phyloP scores from a whole-genome alignment of 805 yeast genomes.

The Kurtzmaniella cleridarum region DNA sequence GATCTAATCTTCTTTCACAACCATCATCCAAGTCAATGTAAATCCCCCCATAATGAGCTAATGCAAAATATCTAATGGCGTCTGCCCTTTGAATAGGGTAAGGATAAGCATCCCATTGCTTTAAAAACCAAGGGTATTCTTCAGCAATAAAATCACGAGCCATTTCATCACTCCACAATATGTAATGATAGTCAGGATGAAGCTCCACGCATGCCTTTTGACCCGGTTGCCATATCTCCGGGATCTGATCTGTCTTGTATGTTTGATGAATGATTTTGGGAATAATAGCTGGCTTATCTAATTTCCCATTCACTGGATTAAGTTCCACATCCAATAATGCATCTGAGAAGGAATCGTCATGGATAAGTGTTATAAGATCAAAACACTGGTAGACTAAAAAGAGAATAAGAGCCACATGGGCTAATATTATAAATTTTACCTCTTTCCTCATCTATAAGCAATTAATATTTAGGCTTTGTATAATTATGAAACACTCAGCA shows the following conservation, averaged over 20 bases:
- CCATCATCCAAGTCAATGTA: conserved; percentile 91
- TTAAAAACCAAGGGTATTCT: conserved; percentile 81
- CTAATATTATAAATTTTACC: conserved; percentile 52
- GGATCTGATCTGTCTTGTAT: conserved; percentile 72
- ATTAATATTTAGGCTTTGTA: background rate
- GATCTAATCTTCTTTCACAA: conserved; percentile 73
- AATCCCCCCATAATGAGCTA: conserved; percentile 81
- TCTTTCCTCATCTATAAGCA: conserved; percentile 52
- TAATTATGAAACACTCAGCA: background rate
- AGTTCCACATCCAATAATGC: conserved; percentile 60
- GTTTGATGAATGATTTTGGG: conserved; percentile 95
- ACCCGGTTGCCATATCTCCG: conserved; percentile 75
- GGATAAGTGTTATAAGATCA: conserved; percentile 68
- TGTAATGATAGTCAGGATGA: conserved; percentile 85
- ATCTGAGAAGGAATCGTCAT: conserved; percentile 65
- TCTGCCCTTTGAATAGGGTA: conserved; percentile 89
- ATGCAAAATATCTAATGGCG: conserved; percentile 80
- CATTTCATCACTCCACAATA: conserved; percentile 86
- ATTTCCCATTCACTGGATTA: conserved; percentile 44
- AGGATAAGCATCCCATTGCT: conserved; percentile 69
- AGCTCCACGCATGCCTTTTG: conserved; percentile 70
- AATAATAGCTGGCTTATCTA: conserved; percentile 50
- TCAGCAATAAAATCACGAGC: conserved; percentile 72
- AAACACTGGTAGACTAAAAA: conserved; percentile 58
- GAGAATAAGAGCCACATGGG: conserved; percentile 50